Evolutionary conservation across 352 stramenopile genomes (phyloP), one percentile per base, ranked within the genome.

Genomic region (Globisporangium nagaii): DNA sequence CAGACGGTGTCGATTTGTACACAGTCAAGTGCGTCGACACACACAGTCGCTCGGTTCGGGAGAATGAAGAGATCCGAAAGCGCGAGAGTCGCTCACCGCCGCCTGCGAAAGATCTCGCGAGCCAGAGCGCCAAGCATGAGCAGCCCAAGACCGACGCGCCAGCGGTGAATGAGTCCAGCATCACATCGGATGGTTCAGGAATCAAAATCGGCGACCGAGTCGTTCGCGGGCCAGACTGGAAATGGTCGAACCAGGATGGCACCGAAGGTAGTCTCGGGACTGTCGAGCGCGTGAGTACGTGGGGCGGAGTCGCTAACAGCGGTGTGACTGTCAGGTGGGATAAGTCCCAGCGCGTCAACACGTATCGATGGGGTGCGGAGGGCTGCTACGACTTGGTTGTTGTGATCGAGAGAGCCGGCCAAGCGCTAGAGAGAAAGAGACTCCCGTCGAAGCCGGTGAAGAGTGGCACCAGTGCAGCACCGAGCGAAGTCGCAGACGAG

Each of bases 261-360:
- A 73, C 83, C 49, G 66, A 79, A 44, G 81, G 75, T 27, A 72
- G 65, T 20, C 53, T 63, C 5, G 81, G 81, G n/a, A 92, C 76
- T 4, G 81, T 92, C 15, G 79, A 90, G 43, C 71, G 79, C 34
- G 88, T 90, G 45, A 88, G 74, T 34, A 86, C 79, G 2, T 92
- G 81, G 81, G 81, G 81, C 56, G 77, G 77, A 17, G 69, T 90
- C 9, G 80, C 87, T 67, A 77, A 75, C 15, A 89, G 77, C 51
- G 81, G 81, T 9, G 76, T 92, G 42, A 92, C 81, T 15, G 81
- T 92, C 24, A 70, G 81, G 24, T 92, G 81, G 81, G 81, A 90
- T 63, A 90, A 88, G 37, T 88, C 84, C 28, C 76, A 88, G 28
- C 75, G 81, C n/a, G 78, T 90, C 49, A 92, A 92, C 50, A 92